A percentile compares a stretch with the other conserved stretches of the same genome.
Conservation (phyloP, 306 rosid genomes). For the Abrus precatorius region DNA sequence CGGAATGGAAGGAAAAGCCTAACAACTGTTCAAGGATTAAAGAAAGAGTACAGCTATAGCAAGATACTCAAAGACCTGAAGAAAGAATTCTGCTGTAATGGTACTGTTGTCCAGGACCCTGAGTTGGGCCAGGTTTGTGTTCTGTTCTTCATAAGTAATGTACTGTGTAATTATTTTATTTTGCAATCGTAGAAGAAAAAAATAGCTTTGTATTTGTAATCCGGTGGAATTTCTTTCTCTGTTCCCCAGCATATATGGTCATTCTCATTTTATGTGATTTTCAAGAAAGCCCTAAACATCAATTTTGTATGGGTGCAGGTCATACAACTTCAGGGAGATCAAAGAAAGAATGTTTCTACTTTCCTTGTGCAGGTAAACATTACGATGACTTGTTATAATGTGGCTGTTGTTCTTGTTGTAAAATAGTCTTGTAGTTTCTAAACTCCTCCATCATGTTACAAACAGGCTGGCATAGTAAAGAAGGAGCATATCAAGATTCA, state of each 20-base stretch:
- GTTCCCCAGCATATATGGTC: neutral
- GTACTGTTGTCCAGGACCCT: conserved; percentile 70
- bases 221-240: neutral
- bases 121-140: conserved; percentile 68
- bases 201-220: neutral
- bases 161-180: neutral
- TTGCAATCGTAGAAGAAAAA: neutral
- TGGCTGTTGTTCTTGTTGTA: neutral
- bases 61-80: conserved; percentile 67
- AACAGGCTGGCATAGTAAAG: conserved; percentile 71
- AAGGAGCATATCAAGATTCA: conserved; percentile 72
- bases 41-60: conserved; percentile 66
- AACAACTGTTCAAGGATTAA: conserved; percentile 67
- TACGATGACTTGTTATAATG: neutral
- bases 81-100: conserved; percentile 70
- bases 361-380: conserved; percentile 67
- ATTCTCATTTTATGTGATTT: neutral
- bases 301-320: conserved; percentile 53
- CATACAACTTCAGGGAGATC: conserved; percentile 77
- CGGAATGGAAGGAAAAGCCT: conserved; percentile 72
- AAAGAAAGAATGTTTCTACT: conserved; percentile 67
- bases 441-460: conserved; percentile 31
- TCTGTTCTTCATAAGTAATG: neutral
- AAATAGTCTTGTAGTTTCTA: neutral
- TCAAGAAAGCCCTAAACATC: conserved; percentile 19